Conservation (phyloP, 495 filamentous ascomycete genomes). For the Immersiella caudata region DNA sequence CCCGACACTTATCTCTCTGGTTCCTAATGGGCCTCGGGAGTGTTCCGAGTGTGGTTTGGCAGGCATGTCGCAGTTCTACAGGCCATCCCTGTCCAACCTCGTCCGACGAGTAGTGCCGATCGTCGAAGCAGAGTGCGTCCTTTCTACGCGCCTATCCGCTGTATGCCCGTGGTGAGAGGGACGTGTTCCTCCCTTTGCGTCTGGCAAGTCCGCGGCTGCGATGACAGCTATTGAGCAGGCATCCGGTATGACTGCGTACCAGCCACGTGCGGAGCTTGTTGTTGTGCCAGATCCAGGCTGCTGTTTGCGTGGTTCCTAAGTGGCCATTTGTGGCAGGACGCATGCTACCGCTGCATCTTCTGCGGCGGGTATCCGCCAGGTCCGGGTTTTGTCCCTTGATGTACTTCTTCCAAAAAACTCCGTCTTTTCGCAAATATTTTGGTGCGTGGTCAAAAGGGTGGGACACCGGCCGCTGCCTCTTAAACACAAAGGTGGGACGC, state of each 20-base stretch:
- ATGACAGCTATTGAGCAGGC: conserved; percentile 24
- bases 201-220: conserved; percentile 20
- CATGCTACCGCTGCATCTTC: conserved; percentile 7
- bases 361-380: conserved; percentile 4
- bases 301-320: neutral
- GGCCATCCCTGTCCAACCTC: conserved; percentile 9
- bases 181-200: neutral
- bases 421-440: neutral
- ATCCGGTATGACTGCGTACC: conserved; percentile 27
- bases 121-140: conserved; percentile 1
- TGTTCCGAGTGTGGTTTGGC: neutral
- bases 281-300: conserved; percentile 26
- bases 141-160: conserved; percentile 5
- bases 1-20: neutral
- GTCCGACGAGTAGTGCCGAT: neutral
- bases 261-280: conserved; percentile 28
- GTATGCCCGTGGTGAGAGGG: neutral
- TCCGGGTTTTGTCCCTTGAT: neutral
- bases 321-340: neutral
- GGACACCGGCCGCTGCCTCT: neutral
- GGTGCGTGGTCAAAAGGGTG: neutral
- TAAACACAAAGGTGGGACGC: neutral
- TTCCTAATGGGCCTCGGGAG: conserved; percentile 3
- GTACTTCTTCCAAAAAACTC: neutral
- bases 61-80: conserved; percentile 10